Evolutionary conservation across 768 basidiomycete genomes (phyloP).

Genomic region (Boletus bicolor): DNA sequence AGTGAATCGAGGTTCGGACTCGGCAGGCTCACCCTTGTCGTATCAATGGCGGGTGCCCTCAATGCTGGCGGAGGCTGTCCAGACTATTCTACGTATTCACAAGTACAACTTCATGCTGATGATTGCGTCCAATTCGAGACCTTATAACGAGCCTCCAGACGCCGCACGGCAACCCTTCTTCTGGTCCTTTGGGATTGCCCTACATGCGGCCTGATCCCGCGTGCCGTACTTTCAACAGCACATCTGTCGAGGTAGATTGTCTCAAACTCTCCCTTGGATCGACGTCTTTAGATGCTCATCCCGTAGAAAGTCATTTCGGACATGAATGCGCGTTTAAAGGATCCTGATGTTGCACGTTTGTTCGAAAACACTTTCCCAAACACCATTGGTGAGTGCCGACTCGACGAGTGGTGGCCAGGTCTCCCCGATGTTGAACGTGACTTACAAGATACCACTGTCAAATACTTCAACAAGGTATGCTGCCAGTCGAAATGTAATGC

Average conservation of each 20-base stretch:
- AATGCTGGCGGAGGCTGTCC: constrained; percentile 44
- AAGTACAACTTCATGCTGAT: constrained; percentile 32
- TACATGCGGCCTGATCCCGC: constrained; percentile 68
- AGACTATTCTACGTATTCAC: constrained; percentile 59
- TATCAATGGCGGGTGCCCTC: constrained; percentile 22
- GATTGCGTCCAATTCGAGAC: neutral
- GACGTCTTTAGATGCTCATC: neutral
- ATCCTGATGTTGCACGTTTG: constrained; percentile 72
- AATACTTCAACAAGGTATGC: constrained; percentile 63
- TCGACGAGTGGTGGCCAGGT: neutral
- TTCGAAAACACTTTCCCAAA: constrained; percentile 85
- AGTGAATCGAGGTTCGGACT: constrained; percentile 22
- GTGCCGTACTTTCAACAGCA: constrained; percentile 75
- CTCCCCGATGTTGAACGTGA: neutral
- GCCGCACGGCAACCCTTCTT: constrained; percentile 58
- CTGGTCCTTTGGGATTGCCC: constrained; percentile 60
- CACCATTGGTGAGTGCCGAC: constrained; percentile 55
- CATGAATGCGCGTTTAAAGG: constrained; percentile 68
- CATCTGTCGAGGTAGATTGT: constrained; percentile 62
- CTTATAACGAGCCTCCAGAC: constrained; percentile 33
- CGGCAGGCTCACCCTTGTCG: constrained; percentile 18
- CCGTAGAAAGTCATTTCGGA: constrained; percentile 67
- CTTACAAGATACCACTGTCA: constrained; percentile 68
- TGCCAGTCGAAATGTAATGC: neutral
- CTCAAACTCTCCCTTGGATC: neutral